Percentiles rank a stretch among this genome's conserved stretches.
Conservation (phyloP, 2,329 filamentous ascomycete genomes). For the Talaromyces sp. region DNA sequence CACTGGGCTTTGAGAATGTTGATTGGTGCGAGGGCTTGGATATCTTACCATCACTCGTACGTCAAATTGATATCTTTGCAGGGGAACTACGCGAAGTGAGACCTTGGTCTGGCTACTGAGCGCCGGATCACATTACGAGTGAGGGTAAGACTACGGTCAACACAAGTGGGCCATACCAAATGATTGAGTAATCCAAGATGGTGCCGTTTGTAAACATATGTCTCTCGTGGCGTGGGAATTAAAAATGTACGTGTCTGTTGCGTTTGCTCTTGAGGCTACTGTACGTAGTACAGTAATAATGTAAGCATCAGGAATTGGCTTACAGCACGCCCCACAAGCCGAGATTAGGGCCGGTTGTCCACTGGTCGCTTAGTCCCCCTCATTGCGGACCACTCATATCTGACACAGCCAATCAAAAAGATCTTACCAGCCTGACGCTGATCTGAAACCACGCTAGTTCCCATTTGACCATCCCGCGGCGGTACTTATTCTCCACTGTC, state of each 20-base stretch:
- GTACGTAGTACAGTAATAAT: not conserved
- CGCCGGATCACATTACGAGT: not conserved
- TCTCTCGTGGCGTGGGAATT: not conserved
- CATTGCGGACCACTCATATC: not conserved
- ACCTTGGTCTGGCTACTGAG: not conserved
- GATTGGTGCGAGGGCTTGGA: not conserved
- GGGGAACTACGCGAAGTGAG: not conserved
- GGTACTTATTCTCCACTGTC: constrained; percentile 4
- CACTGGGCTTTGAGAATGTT: not conserved
- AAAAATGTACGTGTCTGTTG: not conserved
- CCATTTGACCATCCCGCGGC: constrained; percentile 14
- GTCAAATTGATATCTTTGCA: not conserved
- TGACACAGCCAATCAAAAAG: not conserved
- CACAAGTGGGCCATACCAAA: not conserved
- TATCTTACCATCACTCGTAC: not conserved
- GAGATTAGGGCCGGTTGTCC: not conserved
- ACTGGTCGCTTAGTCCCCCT: not conserved
- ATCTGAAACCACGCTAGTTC: constrained; percentile 18
- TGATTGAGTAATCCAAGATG: not conserved
- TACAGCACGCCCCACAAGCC: not conserved
- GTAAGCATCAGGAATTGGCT: not conserved
- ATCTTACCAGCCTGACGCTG: constrained; percentile 1
- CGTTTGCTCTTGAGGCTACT: no score
- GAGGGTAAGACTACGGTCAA: not conserved
- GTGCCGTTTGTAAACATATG: not conserved